These are phyloP conservation scores for Podospora bellae-mahoneyi DNA, from an alignment of 495 filamentous ascomycete genomes.

Conservation along the genomic window DNA sequence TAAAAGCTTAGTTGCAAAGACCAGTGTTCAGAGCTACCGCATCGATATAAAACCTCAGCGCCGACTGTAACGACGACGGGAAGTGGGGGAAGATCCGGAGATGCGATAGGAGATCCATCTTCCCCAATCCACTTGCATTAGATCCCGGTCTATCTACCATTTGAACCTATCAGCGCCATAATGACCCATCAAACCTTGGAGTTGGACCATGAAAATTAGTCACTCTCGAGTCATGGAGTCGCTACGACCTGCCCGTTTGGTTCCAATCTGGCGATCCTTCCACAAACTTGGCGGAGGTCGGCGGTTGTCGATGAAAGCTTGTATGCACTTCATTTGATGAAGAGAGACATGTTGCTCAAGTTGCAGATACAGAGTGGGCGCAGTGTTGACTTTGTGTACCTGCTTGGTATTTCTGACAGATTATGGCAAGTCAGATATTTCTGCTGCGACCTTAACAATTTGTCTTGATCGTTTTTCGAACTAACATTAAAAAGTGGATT, in stretches of 20 bases:
- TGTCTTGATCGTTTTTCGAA: too few relatives aligned
- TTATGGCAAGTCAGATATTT: too few relatives aligned
- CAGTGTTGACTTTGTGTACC: too few relatives aligned
- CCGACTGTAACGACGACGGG: too few relatives aligned
- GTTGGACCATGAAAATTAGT: background rate
- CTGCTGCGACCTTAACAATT: too few relatives aligned
- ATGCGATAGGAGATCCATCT: background rate
- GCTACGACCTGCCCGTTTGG: background rate
- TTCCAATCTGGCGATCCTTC: constrained; percentile 2
- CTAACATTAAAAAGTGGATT: too few relatives aligned
- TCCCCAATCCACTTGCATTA: background rate
- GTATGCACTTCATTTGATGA: background rate
- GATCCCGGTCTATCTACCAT: background rate
- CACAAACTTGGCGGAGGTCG: background rate
- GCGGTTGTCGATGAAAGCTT: background rate
- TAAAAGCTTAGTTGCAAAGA: background rate
- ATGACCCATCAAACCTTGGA: background rate
- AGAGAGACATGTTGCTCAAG: background rate
- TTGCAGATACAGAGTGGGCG: too few relatives aligned
- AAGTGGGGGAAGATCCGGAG: background rate
- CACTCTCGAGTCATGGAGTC: background rate
- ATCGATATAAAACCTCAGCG: background rate
- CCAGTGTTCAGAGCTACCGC: background rate
- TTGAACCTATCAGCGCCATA: background rate
- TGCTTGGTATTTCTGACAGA: too few relatives aligned